Base-by-base conservation (phyloP, 73 alveolate genomes). In the Paramecium sonneborni region DNA sequence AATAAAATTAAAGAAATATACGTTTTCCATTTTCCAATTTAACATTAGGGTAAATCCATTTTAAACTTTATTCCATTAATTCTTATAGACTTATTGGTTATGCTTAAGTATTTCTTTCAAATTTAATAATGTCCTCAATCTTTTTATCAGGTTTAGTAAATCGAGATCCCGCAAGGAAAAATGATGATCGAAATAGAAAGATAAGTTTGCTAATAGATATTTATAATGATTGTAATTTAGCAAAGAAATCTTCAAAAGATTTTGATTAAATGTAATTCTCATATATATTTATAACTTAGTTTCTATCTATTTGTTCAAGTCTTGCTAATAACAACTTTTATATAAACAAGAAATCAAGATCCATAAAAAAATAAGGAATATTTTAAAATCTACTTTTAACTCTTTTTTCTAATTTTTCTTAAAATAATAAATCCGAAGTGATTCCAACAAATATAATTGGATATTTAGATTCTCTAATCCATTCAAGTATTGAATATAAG, bases 401-500 rank as follows among this genome's bases (percentile, higher is more conserved):
- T 74, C 87, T 74, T 74, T 74, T 74, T 74, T 74, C 87, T 14
- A 74, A n/a, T 38, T 74, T 74, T 35, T 74, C 87, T 35, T 21
- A 74, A 74, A 74, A 74, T 74, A 35, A 74, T 35, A 74, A 74
- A 74, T 74, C 87, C 5, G 56, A 30, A 74, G 87, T 74, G 5
- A 74, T 35, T 35, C 87, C 87, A 14, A 38, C 57, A 21, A 74
- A 35, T 1, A 74, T 28, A 6, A 74, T 35, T 74, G 87, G 87
- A 14, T 30, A 32, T 12, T 24, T 74, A 7, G 87, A 74, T 35
- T 35, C 55, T 35, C 46, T 32, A 32, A 35, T 21, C 87, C 87
- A 74, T 38, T 74, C 87, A 30, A 74, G 46, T 21, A 74, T 28
- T 34, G 87, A 74, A 38, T 74, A 74, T 74, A 74, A 74, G 11